Base-by-base conservation (phyloP, 1,284 basidiomycete genomes). In the Malassezia japonica region DNA sequence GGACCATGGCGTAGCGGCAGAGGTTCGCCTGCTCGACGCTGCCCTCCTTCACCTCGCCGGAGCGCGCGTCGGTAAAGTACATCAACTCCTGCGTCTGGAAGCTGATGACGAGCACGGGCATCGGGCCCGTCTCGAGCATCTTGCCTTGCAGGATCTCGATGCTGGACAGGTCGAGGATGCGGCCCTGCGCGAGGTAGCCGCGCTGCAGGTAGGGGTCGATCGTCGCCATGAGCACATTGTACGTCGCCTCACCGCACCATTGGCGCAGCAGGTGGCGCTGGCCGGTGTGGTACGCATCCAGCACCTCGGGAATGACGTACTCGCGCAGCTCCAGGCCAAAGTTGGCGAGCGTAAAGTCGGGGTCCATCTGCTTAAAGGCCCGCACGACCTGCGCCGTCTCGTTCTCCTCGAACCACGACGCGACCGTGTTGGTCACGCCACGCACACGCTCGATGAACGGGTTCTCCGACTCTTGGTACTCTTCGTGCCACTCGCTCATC, bases 221-320 rank as follows among this genome's bases (percentile, higher is more conserved):
- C 3, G 90, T 94, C 3, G 92, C 92, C 85, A 91, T 94, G 2
- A 96, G 79, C 10, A 98, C 87, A 67, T 95, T 96, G 58, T 56
- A 72, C 12, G 75, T 90, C 89, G 88, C 94, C 76, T 99, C 94
- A 28, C 87, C 83, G 73, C 90, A 95, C 94, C 94, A 99, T 63
- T 82, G 82, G 67, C 81, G 82, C 61, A 99, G 77, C 6, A 85
- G 78, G 67, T 89, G 85, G 64, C 83, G 80, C 67, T 95, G 91
- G 9, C 87, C 90, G 46, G 81, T 83, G 60, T 96, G 76, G 73
- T 94, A 96, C 18, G 90, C 89, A 71, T 99, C 94, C 7, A 99
- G 87, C 6, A 99, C 82, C 73, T 99, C 94, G 0, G 94, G 94
- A 2, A 98, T 81, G 56, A 99, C 92, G 71, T 96, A 99, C 75